These are phyloP conservation scores for Lophiostoma macrostomum DNA, from an alignment of 495 filamentous ascomycete genomes.

Conservation along the genomic window DNA sequence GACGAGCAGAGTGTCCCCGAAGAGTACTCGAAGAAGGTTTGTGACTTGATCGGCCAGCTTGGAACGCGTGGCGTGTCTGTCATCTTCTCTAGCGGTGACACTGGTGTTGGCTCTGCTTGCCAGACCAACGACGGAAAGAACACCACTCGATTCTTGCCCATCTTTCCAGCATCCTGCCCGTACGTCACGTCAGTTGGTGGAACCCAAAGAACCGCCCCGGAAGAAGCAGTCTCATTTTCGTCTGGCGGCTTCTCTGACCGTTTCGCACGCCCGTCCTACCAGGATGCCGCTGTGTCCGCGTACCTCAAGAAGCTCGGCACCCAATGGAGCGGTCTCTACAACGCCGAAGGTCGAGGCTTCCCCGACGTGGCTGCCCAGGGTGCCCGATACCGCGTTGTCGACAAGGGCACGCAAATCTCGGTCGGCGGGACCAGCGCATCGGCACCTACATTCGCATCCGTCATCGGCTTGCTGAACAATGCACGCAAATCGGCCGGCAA, in stretches of 20 bases:
- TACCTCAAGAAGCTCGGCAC: slow-evolving; percentile 56
- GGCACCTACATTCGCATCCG: slow-evolving; percentile 59
- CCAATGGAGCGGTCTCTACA: slow-evolving; percentile 51
- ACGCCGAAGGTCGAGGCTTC: slow-evolving; percentile 63
- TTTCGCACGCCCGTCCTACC: slow-evolving; percentile 61
- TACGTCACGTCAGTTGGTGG: slow-evolving; percentile 72
- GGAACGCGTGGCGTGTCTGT: slow-evolving; percentile 74
- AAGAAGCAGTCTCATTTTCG: slow-evolving; percentile 53
- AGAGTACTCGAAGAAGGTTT: slow-evolving; percentile 64
- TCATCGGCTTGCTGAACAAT: slow-evolving; percentile 67
- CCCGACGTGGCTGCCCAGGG: slow-evolving; percentile 71
- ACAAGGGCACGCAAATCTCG: slow-evolving; percentile 49
- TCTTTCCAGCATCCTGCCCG: slow-evolving; percentile 70
- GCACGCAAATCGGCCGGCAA: slow-evolving; percentile 55
- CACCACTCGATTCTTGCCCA: slow-evolving; percentile 61
- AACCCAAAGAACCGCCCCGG: slow-evolving; percentile 58
- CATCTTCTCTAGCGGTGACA: slow-evolving; percentile 69
- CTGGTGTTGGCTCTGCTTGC: slow-evolving; percentile 65
- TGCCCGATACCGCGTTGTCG: slow-evolving; percentile 51
- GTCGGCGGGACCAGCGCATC: slow-evolving; percentile 66
- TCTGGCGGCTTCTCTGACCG: slow-evolving; percentile 69
- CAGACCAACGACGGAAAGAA: slow-evolving; percentile 65
- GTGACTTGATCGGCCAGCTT: slow-evolving; percentile 66
- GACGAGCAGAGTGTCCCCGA: slow-evolving; percentile 72
- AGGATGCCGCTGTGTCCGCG: slow-evolving; percentile 52